Percentiles rank a stretch among this genome's conserved stretches.
These are phyloP conservation scores for Bothriochloa decipiens DNA, from an alignment of 176 grass and related monocot species.

Conservation along the genomic window DNA sequence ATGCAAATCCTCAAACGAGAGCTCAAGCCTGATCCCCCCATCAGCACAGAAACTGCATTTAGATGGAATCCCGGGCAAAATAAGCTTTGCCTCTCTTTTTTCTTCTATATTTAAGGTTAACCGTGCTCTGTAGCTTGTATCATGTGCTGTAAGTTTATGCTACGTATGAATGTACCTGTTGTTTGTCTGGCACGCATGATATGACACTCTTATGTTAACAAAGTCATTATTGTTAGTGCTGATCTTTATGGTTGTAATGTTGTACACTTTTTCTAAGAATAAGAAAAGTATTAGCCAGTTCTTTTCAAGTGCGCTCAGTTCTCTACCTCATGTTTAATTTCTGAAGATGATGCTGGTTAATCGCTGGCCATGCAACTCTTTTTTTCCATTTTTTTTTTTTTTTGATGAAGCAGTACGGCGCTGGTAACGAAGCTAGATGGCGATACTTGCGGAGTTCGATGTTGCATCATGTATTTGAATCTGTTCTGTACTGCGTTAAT, in stretches of 20 bases:
- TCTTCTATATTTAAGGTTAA: conserved; percentile 44
- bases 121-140: conserved; percentile 45
- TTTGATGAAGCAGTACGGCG: not conserved
- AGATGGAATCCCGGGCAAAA: conserved; percentile 55
- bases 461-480: not conserved
- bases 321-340: conserved; percentile 7
- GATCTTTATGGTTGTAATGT: conserved; percentile 48
- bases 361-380: not conserved
- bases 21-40: conserved; percentile 67
- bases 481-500: not conserved
- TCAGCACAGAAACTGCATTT: conserved; percentile 47
- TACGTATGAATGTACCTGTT: conserved; percentile 53
- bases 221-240: conserved; percentile 50
- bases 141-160: conserved; percentile 60
- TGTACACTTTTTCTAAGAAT: conserved; percentile 43
- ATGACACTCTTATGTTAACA: conserved; percentile 46
- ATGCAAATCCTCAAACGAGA: conserved; percentile 81
- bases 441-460: not conserved
- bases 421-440: not conserved
- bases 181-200: conserved; percentile 46
- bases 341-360: conserved; percentile 1
- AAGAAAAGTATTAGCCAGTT: conserved; percentile 18
- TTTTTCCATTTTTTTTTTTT: not conserved
- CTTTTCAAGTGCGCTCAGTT: conserved; percentile 15
- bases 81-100: conserved; percentile 49